Base-by-base conservation (phyloP, 1,284 basidiomycete species). In the Trametes polyzona region DNA sequence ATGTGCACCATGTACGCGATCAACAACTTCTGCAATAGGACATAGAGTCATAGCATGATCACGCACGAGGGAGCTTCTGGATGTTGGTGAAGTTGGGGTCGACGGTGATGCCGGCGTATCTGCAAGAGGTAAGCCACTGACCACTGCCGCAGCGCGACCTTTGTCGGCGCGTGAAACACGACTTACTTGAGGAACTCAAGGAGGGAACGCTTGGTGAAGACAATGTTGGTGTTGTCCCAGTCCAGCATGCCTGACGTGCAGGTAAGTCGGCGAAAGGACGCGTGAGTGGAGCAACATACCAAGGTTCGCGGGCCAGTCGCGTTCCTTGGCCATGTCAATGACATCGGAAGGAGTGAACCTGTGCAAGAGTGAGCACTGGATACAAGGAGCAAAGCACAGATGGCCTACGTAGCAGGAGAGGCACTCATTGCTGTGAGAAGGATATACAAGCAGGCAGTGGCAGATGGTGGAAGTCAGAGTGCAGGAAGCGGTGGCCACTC, bases 71-170 rank as follows among this genome's bases (percentile, higher is more conserved):
- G 37, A 90, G 77, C 68, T 90, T 90, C 64, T 79, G 77, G 43
- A 90, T 86, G 66, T 86, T 89, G 49, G 73, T 73, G 65, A 87
- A 87, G 70, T 87, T 87, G 37, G 88, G 81, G 67, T 90, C 88
- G 39, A 90, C 83, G 10, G 87, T 89, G 32, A 78, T 83, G 12
- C 86, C 88, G 30, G 83, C 79, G 65, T 88, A 87, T 70, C 87
- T 71, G 52, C 83, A 58, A 39, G 58, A 52, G 58, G 37, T 32
- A 37, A 35, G 46, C 33, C 19, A 46, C 32, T 61, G 46, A 47
- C 52, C 47, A 58, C 56, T 44, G 52, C 41, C 52, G 59, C 50
- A 57, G 53, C 52, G 19, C 19, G 23, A 52, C 17, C 16, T 51
- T 48, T 37, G 19, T 16, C 39, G 5, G 41, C 37, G 36, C 24